Evolutionary conservation across 768 basidiomycete species (phyloP).

Genomic region (Agaricus bisporus): DNA sequence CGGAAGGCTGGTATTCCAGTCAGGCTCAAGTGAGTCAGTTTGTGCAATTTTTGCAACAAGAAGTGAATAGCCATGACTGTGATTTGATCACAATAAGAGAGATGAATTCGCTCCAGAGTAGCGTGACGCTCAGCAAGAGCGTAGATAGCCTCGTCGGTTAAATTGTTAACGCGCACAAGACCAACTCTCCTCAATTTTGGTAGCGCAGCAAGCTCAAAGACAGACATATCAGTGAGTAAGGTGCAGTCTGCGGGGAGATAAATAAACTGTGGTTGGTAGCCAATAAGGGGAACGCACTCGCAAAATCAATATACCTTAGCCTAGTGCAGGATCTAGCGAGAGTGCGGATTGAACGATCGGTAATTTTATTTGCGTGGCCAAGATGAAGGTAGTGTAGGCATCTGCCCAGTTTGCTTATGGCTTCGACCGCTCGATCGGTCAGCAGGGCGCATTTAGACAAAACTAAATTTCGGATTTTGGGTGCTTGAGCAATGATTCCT

Average conservation of each 20-base stretch:
- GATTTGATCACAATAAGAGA: slow-evolving; percentile 96
- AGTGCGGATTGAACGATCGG: slow-evolving; percentile 79
- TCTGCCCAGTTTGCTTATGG: slow-evolving; percentile 83
- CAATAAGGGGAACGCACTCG: slow-evolving; percentile 53
- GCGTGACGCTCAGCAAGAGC: slow-evolving; percentile 80
- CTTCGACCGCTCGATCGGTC: slow-evolving; percentile 78
- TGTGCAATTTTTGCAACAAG: slow-evolving; percentile 82
- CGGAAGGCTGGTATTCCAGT: slow-evolving; percentile 96
- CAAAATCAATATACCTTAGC: slow-evolving; percentile 92
- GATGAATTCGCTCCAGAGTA: slow-evolving; percentile 90
- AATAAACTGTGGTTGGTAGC: neutral
- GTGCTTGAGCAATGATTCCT: slow-evolving; percentile 74
- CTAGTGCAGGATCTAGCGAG: slow-evolving; percentile 86
- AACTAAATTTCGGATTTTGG: slow-evolving; percentile 81
- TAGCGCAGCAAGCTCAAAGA: slow-evolving; percentile 82
- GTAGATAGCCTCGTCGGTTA: slow-evolving; percentile 92
- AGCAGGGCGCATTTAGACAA: slow-evolving; percentile 78
- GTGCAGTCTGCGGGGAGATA: slow-evolving; percentile 57
- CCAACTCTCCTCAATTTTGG: slow-evolving; percentile 93
- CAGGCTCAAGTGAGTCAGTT: slow-evolving; percentile 89
- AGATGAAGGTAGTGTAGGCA: slow-evolving; percentile 93
- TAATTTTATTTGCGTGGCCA: slow-evolving; percentile 86
- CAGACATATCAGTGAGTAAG: slow-evolving; percentile 86
- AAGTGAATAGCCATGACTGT: slow-evolving; percentile 88
- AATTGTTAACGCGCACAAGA: slow-evolving; percentile 85